A percentile compares a stretch with the other conserved stretches of the same genome.
phyloP scores from a whole-genome alignment of 345 rosid genomes.

The Rhodomyrtus tomentosa region DNA sequence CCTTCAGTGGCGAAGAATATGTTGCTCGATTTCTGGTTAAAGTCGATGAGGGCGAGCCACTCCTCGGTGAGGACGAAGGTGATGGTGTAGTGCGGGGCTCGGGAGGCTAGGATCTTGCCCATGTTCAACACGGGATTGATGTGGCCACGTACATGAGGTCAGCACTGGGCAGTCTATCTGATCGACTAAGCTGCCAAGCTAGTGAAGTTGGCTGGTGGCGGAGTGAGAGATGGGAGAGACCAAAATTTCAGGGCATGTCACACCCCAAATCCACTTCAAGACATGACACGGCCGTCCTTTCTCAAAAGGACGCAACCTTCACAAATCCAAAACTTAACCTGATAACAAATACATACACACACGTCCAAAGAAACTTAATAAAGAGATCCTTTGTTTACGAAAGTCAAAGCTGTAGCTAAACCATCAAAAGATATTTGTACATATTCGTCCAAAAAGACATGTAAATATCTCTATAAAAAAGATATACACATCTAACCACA shows the following conservation, averaged over 20 bases:
- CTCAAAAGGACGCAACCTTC: too few relatives aligned
- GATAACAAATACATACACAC: too few relatives aligned
- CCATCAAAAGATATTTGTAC: too few relatives aligned
- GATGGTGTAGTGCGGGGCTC: conserved; percentile 1
- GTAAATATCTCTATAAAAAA: too few relatives aligned
- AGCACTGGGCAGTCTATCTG: background rate
- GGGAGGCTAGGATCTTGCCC: conserved; percentile 14
- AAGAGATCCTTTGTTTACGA: too few relatives aligned
- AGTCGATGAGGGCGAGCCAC: conserved; percentile 13
- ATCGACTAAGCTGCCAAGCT: background rate
- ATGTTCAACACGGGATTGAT: conserved; percentile 26
- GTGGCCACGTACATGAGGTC: conserved; percentile 16
- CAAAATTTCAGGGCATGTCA: background rate
- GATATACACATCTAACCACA: too few relatives aligned
- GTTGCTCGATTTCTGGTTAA: conserved; percentile 1
- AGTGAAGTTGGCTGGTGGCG: background rate
- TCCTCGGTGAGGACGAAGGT: conserved; percentile 22
- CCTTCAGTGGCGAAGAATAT: conserved; percentile 4
- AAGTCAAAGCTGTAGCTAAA: too few relatives aligned
- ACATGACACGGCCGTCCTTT: too few relatives aligned
- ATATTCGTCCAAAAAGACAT: too few relatives aligned
- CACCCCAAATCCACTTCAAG: too few relatives aligned
- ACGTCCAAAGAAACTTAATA: too few relatives aligned
- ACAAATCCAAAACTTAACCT: too few relatives aligned
- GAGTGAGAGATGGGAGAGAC: background rate